These are phyloP conservation scores for Pseudodiploospora longispora DNA, from an alignment of 2,329 filamentous ascomycete genomes.

Conservation along the genomic window DNA sequence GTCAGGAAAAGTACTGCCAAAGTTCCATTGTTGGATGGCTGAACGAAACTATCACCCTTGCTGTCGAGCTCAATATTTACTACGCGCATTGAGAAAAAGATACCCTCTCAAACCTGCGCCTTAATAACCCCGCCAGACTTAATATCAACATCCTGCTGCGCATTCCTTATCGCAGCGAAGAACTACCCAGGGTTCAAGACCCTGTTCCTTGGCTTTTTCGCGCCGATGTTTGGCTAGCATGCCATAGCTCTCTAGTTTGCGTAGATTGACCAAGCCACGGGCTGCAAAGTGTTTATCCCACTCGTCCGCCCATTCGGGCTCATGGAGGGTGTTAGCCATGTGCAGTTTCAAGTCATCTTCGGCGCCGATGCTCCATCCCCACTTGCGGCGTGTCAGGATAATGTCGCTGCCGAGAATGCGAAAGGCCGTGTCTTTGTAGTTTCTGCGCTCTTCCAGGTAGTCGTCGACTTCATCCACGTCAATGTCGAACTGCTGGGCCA, in stretches of 20 bases:
- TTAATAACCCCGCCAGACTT: background rate
- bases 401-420: constrained; percentile 11
- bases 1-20: too few species aligned
- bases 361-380: constrained; percentile 9
- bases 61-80: too few species aligned
- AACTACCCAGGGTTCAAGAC: constrained; percentile 2
- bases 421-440: constrained; percentile 6
- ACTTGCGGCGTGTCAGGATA: constrained; percentile 10
- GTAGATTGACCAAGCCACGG: constrained; percentile 12
- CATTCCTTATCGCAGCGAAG: constrained; percentile 12
- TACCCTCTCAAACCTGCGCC: too few species aligned
- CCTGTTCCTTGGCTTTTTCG: constrained; percentile 5
- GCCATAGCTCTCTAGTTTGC: constrained; percentile 18
- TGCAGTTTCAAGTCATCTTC: constrained; percentile 13
- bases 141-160: background rate
- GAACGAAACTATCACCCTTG: too few species aligned
- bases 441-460: constrained; percentile 6
- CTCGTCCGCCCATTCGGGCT: constrained; percentile 12
- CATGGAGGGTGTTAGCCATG: constrained; percentile 14
- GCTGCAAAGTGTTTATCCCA: constrained; percentile 18
- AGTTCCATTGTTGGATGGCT: too few species aligned
- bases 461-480: constrained; percentile 6
- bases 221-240: constrained; percentile 15
- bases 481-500: constrained; percentile 8
- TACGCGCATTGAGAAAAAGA: too few species aligned